Base-by-base conservation (phyloP, 2,329 filamentous ascomycete genomes). In the Metarhizium humberi region DNA sequence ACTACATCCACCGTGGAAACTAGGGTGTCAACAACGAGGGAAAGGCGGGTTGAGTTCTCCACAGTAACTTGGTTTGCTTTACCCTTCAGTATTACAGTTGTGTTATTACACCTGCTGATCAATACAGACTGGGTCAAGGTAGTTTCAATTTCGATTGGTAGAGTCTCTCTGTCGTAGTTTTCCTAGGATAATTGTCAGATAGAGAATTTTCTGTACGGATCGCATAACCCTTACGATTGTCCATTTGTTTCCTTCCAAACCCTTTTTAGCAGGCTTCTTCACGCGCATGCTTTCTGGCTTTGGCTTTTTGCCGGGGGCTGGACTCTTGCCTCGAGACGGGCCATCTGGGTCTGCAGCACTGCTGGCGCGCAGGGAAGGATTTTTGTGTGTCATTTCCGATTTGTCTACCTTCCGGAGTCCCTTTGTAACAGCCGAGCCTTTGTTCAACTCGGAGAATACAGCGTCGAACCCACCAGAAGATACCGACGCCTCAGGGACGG, bases 361-460 rank as follows among this genome's bases (percentile, higher is more conserved):
- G 58, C 78, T 77, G 29, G 88, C 81, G 59, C 94, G 86, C 56
- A 99, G 78, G 10, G 85, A 83, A 14, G 94, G 94, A 73, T 99
- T 99, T 78, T 97, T 97, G 75, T 99, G 94, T 57, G 94, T 99
- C 92, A 96, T 96, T 71, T 97, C 80, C 54, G 88, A 94, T 67
- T 86, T 87, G 74, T 96, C 92, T 51, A 99, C 94, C 77, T 96
- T 99, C 62, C 88, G 87, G 40, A 99, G 79, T 36, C 88, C 86
- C 61, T 89, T 85, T 4, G 94, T 99, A 57, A 99, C 89, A n/a
- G 82, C 79, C 57, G 89, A 84, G 56, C 94, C 94, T 69, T 87
- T 86, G 73, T 97, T 97, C 53, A 99, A 76, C 61, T 96, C 88
- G 45, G 86, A 87, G 69, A 99, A 99, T 3, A 99, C 91, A 29